Base-by-base conservation (phyloP, 768 basidiomycete genomes). In the Hypsizygus marmoreus region DNA sequence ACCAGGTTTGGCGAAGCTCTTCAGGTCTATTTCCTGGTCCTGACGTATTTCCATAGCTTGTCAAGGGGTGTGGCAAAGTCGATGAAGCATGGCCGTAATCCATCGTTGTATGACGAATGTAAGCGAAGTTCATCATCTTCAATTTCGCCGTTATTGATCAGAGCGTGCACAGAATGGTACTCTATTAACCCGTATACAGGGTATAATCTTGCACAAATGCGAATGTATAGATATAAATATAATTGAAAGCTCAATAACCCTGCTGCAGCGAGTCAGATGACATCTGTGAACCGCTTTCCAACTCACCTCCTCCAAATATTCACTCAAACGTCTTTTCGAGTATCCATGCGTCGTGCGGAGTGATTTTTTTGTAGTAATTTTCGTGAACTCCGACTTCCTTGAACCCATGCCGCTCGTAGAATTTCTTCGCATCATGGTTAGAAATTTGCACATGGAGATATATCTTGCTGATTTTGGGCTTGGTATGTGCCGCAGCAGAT, bases 381-480 rank as follows among this genome's bases (percentile, higher is more conserved):
- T 85, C 71, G 43, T 86, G 80, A 23, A 86, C 52, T 16, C 74
- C 76, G 16, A 78, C 71, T 64, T 89, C 83, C 43, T 66, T 71
- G 72, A 95, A 95, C 6, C 88, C 92, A 56, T 92, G 84, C 33
- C 75, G 74, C 67, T 91, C 88, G 64, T 94, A 95, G 65, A 94
- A 94, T 43, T 65, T 71, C 68, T 86, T 91, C 19, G 88, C 91
- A 12, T 76, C 79, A 24, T 65, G 66, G 58, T 94, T 95, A 29
- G 85, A 88, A n/a, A 82, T 73, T 59, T 95, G 92, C 2, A 95
- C 92, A 61, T 95, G 92, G 40, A 94, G 75, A 61, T 85, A 93
- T 55, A 93, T 79, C 46, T 79, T 77, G 56, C 71, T 68, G 60
- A 92, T 83, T 61, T 79, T 77, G 35, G 79, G 79, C 56, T 82